A percentile compares a stretch with the other conserved stretches of the same genome.
Evolutionary conservation across 805 yeast species (phyloP).

Genomic region (Lipomyces oligophaga): DNA sequence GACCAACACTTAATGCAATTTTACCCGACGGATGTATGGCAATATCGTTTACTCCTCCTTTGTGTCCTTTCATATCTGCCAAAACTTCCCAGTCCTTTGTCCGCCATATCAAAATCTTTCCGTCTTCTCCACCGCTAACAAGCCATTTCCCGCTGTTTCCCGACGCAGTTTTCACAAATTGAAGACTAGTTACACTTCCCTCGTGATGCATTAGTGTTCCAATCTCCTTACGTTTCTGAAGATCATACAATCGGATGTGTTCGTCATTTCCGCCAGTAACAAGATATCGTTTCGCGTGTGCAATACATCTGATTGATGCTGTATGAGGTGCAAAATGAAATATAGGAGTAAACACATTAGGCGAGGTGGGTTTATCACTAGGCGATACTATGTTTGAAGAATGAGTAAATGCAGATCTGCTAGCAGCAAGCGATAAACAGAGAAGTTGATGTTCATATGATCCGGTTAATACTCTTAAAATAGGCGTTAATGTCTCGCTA

Average conservation of each 20-base stretch:
- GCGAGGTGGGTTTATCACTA: slow-evolving; percentile 44
- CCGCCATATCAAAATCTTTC: slow-evolving; percentile 86
- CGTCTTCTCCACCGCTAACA: slow-evolving; percentile 85
- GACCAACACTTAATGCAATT: slow-evolving; percentile 84
- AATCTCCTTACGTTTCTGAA: slow-evolving; percentile 87
- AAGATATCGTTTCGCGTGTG: slow-evolving; percentile 73
- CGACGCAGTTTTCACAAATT: slow-evolving; percentile 44
- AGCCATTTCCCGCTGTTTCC: slow-evolving; percentile 70
- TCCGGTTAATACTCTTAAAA: slow-evolving; percentile 78
- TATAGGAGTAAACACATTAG: slow-evolving; percentile 78
- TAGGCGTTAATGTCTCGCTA: slow-evolving; percentile 10
- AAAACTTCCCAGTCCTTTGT: slow-evolving; percentile 95
- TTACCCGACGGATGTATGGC: slow-evolving; percentile 88
- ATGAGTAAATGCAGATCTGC: slow-evolving; percentile 39
- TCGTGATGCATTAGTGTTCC: slow-evolving; percentile 86
- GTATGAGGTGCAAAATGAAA: slow-evolving; percentile 96
- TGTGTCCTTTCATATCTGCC: slow-evolving; percentile 85
- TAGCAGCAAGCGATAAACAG: slow-evolving; percentile 54
- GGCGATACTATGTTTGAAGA: slow-evolving; percentile 19
- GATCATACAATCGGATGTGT: slow-evolving; percentile 87
- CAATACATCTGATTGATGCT: slow-evolving; percentile 79
- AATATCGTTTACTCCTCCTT: slow-evolving; percentile 74
- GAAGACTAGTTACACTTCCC: slow-evolving; percentile 78
- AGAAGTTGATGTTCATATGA: slow-evolving; percentile 91
- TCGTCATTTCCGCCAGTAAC: slow-evolving; percentile 96